Percentiles rank a stretch among this genome's conserved stretches.
Conservation (phyloP, 1,284 basidiomycete species). For the Agroathelia rolfsii region DNA sequence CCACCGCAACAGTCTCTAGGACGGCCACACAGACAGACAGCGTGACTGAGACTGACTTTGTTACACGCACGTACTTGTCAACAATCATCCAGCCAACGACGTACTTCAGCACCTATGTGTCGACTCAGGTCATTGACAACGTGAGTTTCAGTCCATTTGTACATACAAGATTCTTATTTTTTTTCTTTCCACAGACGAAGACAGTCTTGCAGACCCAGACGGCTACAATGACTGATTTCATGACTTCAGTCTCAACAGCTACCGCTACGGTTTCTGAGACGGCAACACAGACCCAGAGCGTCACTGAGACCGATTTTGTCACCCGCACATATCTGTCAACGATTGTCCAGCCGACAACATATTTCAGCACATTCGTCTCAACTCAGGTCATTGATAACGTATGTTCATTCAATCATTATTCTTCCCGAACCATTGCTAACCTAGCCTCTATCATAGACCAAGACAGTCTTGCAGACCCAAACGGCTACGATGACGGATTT, state of each 20-base stretch:
- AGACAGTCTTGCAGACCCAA: conserved; percentile 18
- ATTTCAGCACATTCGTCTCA: conserved; percentile 39
- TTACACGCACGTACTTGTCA: too few species aligned
- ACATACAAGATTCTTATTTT: neutral
- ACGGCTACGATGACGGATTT: conserved; percentile 11
- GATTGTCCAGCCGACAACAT: conserved; percentile 44
- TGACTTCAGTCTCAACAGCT: conserved; percentile 30
- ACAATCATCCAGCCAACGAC: conserved; percentile 17
- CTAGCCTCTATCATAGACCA: conserved; percentile 15
- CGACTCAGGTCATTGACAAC: conserved; percentile 7
- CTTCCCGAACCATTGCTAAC: neutral
- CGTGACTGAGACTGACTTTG: conserved; percentile 30
- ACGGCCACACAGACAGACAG: conserved; percentile 41
- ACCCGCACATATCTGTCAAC: conserved; percentile 35
- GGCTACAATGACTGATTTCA: conserved; percentile 32
- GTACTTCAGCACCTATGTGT: conserved; percentile 9
- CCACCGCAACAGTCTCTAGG: conserved; percentile 17
- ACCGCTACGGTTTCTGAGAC: conserved; percentile 20
- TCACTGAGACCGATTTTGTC: conserved; percentile 33
- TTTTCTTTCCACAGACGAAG: conserved; percentile 29
- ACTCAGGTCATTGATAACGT: conserved; percentile 55
- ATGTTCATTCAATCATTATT: conserved; percentile 12
- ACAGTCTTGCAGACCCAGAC: conserved; percentile 40
- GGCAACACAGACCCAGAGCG: conserved; percentile 28
- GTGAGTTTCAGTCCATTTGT: conserved; percentile 3